A percentile compares a stretch with the other conserved stretches of the same genome.
Evolutionary conservation across 805 yeast species (phyloP).

Genomic region (Barnettozyma botsteinii): DNA sequence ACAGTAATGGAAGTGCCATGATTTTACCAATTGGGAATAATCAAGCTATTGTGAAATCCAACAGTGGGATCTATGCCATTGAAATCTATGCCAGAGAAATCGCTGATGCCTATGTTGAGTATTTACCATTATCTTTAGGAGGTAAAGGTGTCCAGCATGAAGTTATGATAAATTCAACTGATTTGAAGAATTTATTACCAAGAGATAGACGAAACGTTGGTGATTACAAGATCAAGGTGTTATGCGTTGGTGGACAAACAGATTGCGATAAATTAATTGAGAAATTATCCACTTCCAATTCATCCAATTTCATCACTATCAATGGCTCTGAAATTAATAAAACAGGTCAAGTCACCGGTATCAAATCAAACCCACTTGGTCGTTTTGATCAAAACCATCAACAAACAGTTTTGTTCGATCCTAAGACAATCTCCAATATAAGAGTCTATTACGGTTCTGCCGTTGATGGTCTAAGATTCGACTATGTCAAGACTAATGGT

Average conservation of each 20-base stretch:
- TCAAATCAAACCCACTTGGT: slow-evolving; percentile 33
- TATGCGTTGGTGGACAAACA: slow-evolving; percentile 59
- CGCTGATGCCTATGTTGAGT: slow-evolving; percentile 53
- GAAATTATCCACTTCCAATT: slow-evolving; percentile 9
- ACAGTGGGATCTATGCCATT: slow-evolving; percentile 66
- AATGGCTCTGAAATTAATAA: slow-evolving; percentile 28
- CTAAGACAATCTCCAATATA: slow-evolving; percentile 40
- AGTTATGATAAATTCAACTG: slow-evolving; percentile 42
- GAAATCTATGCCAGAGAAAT: slow-evolving; percentile 50
- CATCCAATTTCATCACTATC: slow-evolving; percentile 12
- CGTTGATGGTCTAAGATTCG: slow-evolving; percentile 71
- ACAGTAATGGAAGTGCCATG: slow-evolving; percentile 34
- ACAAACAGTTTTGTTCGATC: slow-evolving; percentile 31
- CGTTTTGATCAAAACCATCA: slow-evolving; percentile 22
- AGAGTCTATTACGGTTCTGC: slow-evolving; percentile 72
- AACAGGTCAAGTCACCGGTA: slow-evolving; percentile 32
- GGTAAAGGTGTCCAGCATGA: slow-evolving; percentile 59
- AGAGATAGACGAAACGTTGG: slow-evolving; percentile 26
- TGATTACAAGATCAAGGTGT: slow-evolving; percentile 44
- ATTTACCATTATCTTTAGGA: slow-evolving; percentile 45
- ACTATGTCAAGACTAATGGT: slow-evolving; percentile 8
- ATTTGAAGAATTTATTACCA: slow-evolving; percentile 34
- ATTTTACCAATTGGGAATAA: slow-evolving; percentile 43
- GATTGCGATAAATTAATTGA: slow-evolving; percentile 45
- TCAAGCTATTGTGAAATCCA: slow-evolving; percentile 41